phyloP scores from a whole-genome alignment of 2,329 filamentous ascomycete genomes.

The Camptophora hylomeconis region DNA sequence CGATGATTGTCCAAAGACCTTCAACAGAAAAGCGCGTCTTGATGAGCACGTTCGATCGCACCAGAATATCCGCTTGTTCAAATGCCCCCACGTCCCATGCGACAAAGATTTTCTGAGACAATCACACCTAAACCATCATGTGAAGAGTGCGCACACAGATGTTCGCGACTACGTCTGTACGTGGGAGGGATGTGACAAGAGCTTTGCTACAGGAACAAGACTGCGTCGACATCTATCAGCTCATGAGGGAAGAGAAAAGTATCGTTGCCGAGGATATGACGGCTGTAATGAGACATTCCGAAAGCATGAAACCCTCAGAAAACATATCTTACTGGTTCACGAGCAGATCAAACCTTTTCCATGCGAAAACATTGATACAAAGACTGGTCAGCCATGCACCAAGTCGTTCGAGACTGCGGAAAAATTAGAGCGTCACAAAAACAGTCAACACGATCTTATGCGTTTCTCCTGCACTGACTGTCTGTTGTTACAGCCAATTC shows the following conservation, averaged over 20 bases:
- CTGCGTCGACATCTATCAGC: constrained; percentile 65
- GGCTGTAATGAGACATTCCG: constrained; percentile 68
- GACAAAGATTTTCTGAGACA: constrained; percentile 75
- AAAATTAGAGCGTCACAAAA: constrained; percentile 58
- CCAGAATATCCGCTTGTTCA: constrained; percentile 69
- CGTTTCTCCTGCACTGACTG: constrained; percentile 72
- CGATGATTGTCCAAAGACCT: constrained; percentile 64
- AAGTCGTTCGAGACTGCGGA: constrained; percentile 61
- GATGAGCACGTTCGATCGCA: constrained; percentile 73
- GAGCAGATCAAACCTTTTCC: constrained; percentile 56
- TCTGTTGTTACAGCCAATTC: constrained; percentile 22
- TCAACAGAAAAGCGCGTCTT: constrained; percentile 73
- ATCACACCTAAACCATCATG: constrained; percentile 74
- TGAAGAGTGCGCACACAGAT: constrained; percentile 66
- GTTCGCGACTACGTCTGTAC: constrained; percentile 59
- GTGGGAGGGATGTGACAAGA: constrained; percentile 62
- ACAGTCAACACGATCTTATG: constrained; percentile 54
- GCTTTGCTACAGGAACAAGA: constrained; percentile 66
- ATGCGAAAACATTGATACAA: constrained; percentile 48
- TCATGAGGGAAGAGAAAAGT: constrained; percentile 65
- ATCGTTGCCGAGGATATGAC: constrained; percentile 56
- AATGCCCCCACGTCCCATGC: constrained; percentile 57
- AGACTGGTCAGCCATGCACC: constrained; percentile 44
- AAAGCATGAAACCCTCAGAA: constrained; percentile 74
- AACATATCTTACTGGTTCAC: constrained; percentile 68